Evolutionary conservation across 2,329 filamentous ascomycete species (phyloP), one percentile per base, ranked within the genome.

Genomic region (Aureobasidium leucospermi): DNA sequence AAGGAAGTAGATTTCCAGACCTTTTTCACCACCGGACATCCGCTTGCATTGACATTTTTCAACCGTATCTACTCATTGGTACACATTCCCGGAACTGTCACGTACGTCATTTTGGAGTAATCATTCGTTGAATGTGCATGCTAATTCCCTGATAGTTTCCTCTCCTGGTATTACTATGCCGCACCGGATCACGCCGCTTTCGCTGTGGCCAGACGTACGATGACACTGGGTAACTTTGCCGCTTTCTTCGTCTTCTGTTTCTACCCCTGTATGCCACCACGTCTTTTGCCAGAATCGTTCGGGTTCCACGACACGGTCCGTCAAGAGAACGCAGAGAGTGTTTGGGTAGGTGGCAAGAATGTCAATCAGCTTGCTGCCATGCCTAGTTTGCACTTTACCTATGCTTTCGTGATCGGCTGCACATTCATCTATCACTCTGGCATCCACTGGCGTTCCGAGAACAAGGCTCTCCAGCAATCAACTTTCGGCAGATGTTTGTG

Each of bases 21-120:
- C 55, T 84, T 79, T 75, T 84, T 84, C 66, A 76, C 82, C 70
- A 72, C 78, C 53, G 76, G 76, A 11, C 81, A 83, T 62, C 74
- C 79, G 64, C 73, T 73, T 28, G 71, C 80, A 64, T 71, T 85
- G 60, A 83, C 80, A 0, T 71, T 82, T 9, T 69, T 84, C 65
- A 84, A 85, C 69, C 81, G 80, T 61, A 78, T 78, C 29, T 84
- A 84, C 70, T 81, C 82, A 1, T 68, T 84, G n/a, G 81, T 84
- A 32, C 82, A 85, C 63, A 84, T 84, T 58, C 82, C 81, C 2
- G 82, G 81, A 29, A 83, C 81, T 43, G 81, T 84, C 61, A 79
- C 79, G 80, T 83, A 72, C 65, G 74, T 43, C 16, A 13, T 9
- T 43, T 19, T 19, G 34, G 34, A 36, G 1, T 36, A 36, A 36